Evolutionary conservation across 805 yeast species (phyloP), one percentile per base, ranked within the genome.

Genomic region (Candida arabinofermentans): DNA sequence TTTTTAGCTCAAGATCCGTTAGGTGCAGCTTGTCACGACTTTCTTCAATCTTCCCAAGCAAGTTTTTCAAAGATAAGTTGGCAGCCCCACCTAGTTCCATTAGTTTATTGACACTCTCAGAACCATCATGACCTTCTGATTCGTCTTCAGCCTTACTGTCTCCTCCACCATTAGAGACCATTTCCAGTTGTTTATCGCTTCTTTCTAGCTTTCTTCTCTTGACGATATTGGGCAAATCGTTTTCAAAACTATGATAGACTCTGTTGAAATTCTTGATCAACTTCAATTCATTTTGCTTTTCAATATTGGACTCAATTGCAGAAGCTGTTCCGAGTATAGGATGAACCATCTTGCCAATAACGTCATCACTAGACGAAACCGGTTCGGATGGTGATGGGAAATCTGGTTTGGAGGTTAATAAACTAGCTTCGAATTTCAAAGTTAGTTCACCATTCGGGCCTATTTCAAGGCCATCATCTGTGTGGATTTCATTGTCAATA

Each of bases 1-100:
- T 84, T 45, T 91, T 78, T 42, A 93, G 74, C 59, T 93, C 98
- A 42, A 77, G 70, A 55, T 91, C 98, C 9, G 87, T 80, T 24
- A 93, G 69, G 16, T 72, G 70, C 42, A 91, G 67, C 45, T 78
- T 76, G n/a, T 87, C 86, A 53, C 96, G 77, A 44, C 84, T 79
- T 21, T 75, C 78, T 49, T 88, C 96, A 41, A 93, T 88, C 2
- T 83, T 76, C 7, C 79, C 76, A 24, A 93, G 67, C 37, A 93
- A 71, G 60, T 95, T 90, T 56, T 89, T 87, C 39, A 93, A 67
- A 3, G 89, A 81, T 27, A 84, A 63, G 51, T 81, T 83, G 1
- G 88, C 90, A 3, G 90, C 88, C 3, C 91, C 91, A 5, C 65
- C 64, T 18, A 59, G 50, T 13, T 61, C 57, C 48, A 61, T 59